A percentile compares a stretch with the other conserved stretches of the same genome.
These are phyloP conservation scores for Saccharomyces hybrid DNA, from an alignment of 1,139 yeast genomes.

Conservation along the genomic window DNA sequence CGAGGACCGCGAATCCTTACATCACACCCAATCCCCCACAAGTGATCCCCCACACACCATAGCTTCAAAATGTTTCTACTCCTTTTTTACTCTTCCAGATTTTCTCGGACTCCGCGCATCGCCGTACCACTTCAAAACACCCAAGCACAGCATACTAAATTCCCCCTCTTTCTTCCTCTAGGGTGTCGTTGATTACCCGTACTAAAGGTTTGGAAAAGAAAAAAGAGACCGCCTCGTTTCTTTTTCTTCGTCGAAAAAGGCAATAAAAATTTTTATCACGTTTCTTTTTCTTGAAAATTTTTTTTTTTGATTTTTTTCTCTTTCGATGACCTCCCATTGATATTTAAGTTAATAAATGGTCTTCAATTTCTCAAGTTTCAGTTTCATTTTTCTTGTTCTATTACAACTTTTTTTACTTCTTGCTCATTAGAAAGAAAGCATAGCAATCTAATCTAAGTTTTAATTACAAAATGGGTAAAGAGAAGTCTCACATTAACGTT, in stretches of 20 bases:
- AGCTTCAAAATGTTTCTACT: background rate
- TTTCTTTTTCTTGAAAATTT: constrained; percentile 3
- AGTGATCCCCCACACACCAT: background rate
- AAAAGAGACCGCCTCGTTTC: background rate
- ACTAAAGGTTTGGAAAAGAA: background rate
- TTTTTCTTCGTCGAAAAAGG: background rate
- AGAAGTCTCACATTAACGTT: constrained; percentile 92
- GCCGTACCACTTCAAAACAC: background rate
- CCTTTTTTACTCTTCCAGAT: background rate
- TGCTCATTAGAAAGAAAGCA: background rate
- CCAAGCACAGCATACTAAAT: background rate
- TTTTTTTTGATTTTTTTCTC: background rate
- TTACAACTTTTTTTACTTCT: background rate
- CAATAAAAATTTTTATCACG: background rate
- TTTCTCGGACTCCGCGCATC: background rate
- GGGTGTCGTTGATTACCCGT: background rate
- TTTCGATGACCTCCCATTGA: constrained; percentile 1
- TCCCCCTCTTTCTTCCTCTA: background rate
- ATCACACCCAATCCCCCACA: background rate
- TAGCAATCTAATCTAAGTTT: background rate
- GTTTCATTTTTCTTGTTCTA: background rate
- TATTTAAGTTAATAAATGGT: background rate
- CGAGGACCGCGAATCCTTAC: background rate
- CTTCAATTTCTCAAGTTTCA: background rate
- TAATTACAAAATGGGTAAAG: constrained; percentile 53